phyloP scores from a whole-genome alignment of 768 basidiomycete species.

The Phaeotremella skinneri region DNA sequence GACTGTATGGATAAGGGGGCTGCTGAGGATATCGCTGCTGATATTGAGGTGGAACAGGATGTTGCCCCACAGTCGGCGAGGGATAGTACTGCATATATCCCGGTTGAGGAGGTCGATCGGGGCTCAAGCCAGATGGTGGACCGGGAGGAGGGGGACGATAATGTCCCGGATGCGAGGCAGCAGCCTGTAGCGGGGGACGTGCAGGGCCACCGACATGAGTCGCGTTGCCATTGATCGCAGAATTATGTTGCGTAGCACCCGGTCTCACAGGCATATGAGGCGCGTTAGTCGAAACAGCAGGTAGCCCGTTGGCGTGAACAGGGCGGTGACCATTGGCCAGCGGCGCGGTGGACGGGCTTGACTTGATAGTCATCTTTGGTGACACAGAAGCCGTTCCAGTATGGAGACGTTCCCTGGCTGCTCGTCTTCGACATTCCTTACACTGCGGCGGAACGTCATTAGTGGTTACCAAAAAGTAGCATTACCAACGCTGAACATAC shows the following conservation, averaged over 20 bases:
- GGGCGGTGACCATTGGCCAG: neutral
- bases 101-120: neutral
- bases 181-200: too few species aligned
- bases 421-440: conserved; percentile 36
- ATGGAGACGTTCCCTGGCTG: conserved; percentile 26
- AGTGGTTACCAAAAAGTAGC: neutral
- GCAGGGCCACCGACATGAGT: too few species aligned
- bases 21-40: neutral
- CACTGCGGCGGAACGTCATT: conserved; percentile 21
- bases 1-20: neutral
- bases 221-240: too few species aligned
- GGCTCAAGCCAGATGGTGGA: too few species aligned
- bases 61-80: too few species aligned
- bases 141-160: too few species aligned
- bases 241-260: too few species aligned
- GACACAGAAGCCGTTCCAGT: neutral
- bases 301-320: too few species aligned
- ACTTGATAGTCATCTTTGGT: neutral
- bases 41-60: neutral
- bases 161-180: too few species aligned
- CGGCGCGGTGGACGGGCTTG: neutral
- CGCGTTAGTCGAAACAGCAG: too few species aligned
- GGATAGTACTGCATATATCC: too few species aligned
- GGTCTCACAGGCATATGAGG: too few species aligned
- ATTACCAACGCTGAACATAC: conserved; percentile 19